Evolutionary conservation across 305 asterid genomes (phyloP).

Genomic region (Solanum hybrid): DNA sequence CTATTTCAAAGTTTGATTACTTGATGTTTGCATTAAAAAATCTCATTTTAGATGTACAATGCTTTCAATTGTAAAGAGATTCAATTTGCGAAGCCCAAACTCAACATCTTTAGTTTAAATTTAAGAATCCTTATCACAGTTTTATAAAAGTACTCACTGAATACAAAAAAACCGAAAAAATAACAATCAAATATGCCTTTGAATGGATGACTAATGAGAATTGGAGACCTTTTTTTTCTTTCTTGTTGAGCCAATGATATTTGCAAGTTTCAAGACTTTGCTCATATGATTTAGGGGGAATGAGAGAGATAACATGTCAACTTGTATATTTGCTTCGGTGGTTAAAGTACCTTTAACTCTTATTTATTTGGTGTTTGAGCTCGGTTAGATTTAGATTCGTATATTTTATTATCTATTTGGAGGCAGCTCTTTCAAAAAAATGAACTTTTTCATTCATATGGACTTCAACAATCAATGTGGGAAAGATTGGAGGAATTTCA

Average conservation of each 20-base stretch:
- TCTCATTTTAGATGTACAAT: not conserved
- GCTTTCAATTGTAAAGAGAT: fast-evolving
- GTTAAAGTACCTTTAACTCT: fast-evolving
- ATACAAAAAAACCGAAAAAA: not conserved
- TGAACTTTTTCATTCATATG: not conserved
- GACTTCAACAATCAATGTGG: not conserved
- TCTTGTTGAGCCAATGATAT: not conserved
- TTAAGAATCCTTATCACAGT: not conserved
- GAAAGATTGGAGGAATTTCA: too few relatives aligned
- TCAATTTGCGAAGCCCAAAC: not conserved
- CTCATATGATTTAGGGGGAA: not conserved
- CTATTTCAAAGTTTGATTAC: not conserved
- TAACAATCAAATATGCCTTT: not conserved
- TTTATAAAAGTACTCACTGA: not conserved
- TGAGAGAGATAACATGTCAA: not conserved
- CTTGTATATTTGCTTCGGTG: not conserved
- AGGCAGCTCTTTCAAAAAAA: too few relatives aligned
- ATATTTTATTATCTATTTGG: too few relatives aligned
- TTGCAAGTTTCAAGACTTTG: not conserved
- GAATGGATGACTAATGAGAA: not conserved
- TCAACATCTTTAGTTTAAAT: not conserved
- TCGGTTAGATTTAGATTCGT: not conserved
- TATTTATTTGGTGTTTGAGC: fast-evolving
- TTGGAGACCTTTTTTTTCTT: not conserved
- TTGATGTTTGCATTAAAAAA: not conserved